A percentile compares a stretch with the other conserved stretches of the same genome.
These are phyloP conservation scores for Aspergillus tanneri DNA, from an alignment of 2,329 filamentous ascomycete species.

Conservation along the genomic window DNA sequence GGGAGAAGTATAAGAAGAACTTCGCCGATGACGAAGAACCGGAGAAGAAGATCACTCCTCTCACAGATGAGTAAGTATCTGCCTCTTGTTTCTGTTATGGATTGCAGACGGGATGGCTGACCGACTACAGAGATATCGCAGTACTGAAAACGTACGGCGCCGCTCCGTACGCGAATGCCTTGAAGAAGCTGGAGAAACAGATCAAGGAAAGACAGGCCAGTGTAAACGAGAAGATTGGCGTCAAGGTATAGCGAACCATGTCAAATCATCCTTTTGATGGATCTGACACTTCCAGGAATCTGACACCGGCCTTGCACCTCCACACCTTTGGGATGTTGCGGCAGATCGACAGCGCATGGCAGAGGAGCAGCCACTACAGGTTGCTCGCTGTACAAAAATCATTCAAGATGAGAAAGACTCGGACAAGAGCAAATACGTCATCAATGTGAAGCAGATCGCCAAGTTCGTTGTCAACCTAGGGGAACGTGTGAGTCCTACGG, in stretches of 20 bases:
- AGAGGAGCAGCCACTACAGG: conserved; percentile 96
- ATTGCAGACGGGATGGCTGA: conserved; percentile 14
- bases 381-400: conserved; percentile 98
- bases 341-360: conserved; percentile 98
- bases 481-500: conserved; percentile 92
- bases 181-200: conserved; percentile 98
- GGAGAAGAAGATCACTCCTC: conserved; percentile 98
- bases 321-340: conserved; percentile 97
- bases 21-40: conserved; percentile 95
- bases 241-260: conserved; percentile 37
- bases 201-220: conserved; percentile 99
- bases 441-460: conserved; percentile 99
- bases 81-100: not conserved
- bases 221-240: conserved; percentile 96
- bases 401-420: conserved; percentile 94
- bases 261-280: conserved; percentile 13
- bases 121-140: conserved; percentile 81
- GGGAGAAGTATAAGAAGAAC: conserved; percentile 99
- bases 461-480: conserved; percentile 99
- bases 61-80: conserved; percentile 84
- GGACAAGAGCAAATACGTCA: conserved; percentile 99
- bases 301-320: conserved; percentile 94
- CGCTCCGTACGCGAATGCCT: conserved; percentile 85
- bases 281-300: conserved; percentile 67
- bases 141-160: conserved; percentile 98